Evolutionary conservation across 2,329 filamentous ascomycete genomes (phyloP).

Genomic region (Metarhizium anisopliae): DNA sequence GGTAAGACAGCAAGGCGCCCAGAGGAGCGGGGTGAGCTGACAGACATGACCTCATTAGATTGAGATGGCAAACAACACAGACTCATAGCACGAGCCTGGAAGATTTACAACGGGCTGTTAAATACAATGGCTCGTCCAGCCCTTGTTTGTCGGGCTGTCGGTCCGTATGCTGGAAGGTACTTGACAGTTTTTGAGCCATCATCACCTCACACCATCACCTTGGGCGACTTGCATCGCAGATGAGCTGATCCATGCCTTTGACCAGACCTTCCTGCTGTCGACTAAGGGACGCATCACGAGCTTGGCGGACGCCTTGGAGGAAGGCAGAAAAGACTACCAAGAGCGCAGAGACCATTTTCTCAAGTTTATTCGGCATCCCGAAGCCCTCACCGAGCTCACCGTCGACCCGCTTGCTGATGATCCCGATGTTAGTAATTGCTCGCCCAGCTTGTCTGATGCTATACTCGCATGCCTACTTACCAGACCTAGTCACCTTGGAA

Average conservation of each 20-base stretch:
- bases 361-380: constrained; percentile 74
- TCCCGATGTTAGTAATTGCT: constrained; percentile 35
- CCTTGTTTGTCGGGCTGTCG: constrained; percentile 66
- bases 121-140: constrained; percentile 46
- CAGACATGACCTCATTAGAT: constrained; percentile 30
- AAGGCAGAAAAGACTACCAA: constrained; percentile 66
- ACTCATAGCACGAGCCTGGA: constrained; percentile 46
- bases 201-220: neutral
- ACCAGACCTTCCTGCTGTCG: constrained; percentile 72
- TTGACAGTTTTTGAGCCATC: neutral
- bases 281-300: constrained; percentile 52
- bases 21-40: neutral
- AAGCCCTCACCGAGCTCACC: constrained; percentile 61
- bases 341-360: constrained; percentile 67
- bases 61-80: constrained; percentile 59
- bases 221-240: constrained; percentile 2
- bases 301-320: constrained; percentile 60
- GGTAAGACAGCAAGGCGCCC: constrained; percentile 18
- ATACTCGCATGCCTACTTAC: neutral
- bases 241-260: constrained; percentile 7
- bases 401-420: constrained; percentile 84
- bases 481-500: constrained; percentile 73
- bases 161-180: constrained; percentile 87
- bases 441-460: neutral
- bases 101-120: constrained; percentile 57